Evolutionary conservation across 2,329 filamentous ascomycete genomes (phyloP).

Genomic region (Calonectria fujianensis): DNA sequence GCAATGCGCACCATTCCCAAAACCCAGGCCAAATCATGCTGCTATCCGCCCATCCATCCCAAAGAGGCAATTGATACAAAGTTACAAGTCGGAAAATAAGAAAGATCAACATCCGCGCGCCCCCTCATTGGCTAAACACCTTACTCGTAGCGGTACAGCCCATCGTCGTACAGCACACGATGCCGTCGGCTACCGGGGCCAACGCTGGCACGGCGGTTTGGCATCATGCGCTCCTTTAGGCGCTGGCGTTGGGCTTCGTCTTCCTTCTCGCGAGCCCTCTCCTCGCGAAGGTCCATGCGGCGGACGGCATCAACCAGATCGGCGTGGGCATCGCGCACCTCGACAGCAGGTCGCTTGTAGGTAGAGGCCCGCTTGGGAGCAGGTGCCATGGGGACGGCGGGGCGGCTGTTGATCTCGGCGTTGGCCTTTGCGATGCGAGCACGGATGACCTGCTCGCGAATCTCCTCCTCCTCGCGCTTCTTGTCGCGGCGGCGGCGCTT

Average conservation of each 20-base stretch:
- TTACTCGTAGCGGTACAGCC: conserved; percentile 64
- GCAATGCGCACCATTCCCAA: conserved; percentile 26
- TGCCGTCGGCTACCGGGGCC: conserved; percentile 61
- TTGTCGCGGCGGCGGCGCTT: conserved; percentile 55
- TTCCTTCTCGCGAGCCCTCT: conserved; percentile 58
- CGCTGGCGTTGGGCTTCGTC: conserved; percentile 63
- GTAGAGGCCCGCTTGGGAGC: conserved; percentile 50
- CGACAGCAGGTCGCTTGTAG: conserved; percentile 50
- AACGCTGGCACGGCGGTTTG: conserved; percentile 61
- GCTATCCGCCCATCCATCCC: conserved; percentile 36
- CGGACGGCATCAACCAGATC: conserved; percentile 61
- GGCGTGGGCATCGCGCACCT: conserved; percentile 52
- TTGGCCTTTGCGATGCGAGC: conserved; percentile 65
- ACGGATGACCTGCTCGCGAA: conserved; percentile 54
- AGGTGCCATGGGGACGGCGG: conserved; percentile 56
- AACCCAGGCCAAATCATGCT: conserved; percentile 32
- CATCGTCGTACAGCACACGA: conserved; percentile 62
- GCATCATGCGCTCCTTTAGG: conserved; percentile 64
- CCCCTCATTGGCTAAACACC: conserved; percentile 23
- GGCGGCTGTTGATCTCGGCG: conserved; percentile 63
- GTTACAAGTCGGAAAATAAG: conserved; percentile 35
- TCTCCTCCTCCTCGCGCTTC: conserved; percentile 54
- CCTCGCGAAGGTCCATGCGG: conserved; percentile 59
- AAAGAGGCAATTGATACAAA: conserved; percentile 49
- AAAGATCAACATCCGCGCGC: conserved; percentile 40